Base-by-base conservation (phyloP, 176 grass and related monocot genomes). In the Rhipidocladum racemiflorum region DNA sequence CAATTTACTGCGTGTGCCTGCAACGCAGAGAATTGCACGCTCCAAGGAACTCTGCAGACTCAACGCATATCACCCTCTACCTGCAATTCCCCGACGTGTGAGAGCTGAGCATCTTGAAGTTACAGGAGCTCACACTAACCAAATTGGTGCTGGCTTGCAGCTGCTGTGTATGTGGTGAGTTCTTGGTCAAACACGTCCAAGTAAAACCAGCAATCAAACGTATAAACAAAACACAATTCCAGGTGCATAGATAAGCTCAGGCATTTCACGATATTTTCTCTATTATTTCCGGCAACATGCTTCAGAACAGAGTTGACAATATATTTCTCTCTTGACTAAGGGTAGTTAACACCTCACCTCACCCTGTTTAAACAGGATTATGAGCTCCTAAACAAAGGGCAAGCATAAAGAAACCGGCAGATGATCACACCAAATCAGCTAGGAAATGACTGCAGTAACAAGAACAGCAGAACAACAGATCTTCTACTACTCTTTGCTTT, bases 381-480 rank as follows among this genome's bases (percentile, higher is more conserved):
- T 63, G 59, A 68, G 42, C 81, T 34, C 32, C 32, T 34, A 34
- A 34, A 84, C 48, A 68, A 24, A 79, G 76, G 23, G 29, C 0
- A 16, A 35, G 30, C 59, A 30, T 7, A 79, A 15, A 72, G 38
- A 70, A 80, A 85, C 35, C 23, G 40, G 56, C 39, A 84, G 50
- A 61, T 3, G 50, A 80, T 53, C 56, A 82, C 38, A 78, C 59
- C 39, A 51, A 73, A 78, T 48, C 78, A 78, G 38, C 78, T 77
- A 67, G 59, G 24, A 70, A 76, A 85, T 10, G 36, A 57, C 46
- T 51, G 20, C 21, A 25, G 5, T 60, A 79, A 30, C 16, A 76
- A 8, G 30, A 75, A 14, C 45, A 8, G 0, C 2, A 0, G 10
- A 61, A 51, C 45, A 63, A 39, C 56, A 10, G 0, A 82, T 42